Evolutionary conservation across 768 basidiomycete genomes (phyloP).

Genomic region (Xerocomellus amylosporus): DNA sequence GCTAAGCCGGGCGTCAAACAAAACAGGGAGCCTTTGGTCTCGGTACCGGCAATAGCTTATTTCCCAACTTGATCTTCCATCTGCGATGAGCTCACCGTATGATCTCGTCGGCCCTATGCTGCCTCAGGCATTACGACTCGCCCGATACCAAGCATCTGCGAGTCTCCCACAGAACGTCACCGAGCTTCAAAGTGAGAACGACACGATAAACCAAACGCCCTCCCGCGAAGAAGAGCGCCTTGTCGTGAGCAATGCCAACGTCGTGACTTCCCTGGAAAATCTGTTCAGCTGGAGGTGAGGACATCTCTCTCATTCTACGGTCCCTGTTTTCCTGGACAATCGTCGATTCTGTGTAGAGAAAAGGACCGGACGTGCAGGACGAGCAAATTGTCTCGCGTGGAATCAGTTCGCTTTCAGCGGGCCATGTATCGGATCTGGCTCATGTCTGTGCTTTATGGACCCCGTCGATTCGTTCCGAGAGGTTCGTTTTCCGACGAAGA

Average conservation of each 20-base stretch:
- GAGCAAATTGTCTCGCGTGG: constrained; percentile 28
- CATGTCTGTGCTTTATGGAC: constrained; percentile 13
- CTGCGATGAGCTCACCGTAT: background rate
- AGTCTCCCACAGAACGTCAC: background rate
- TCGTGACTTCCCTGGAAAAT: constrained; percentile 32
- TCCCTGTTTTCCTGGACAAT: background rate
- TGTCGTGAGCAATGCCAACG: constrained; percentile 21
- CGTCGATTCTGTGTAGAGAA: background rate
- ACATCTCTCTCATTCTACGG: background rate
- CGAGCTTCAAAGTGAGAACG: constrained; percentile 6
- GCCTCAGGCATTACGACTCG: constrained; percentile 24
- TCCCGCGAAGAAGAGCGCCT: constrained; percentile 22
- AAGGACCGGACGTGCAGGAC: constrained; percentile 32
- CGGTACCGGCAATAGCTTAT: too few species aligned
- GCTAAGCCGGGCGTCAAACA: too few species aligned
- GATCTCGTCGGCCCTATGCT: constrained; percentile 29
- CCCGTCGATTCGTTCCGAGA: background rate
- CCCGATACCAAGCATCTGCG: background rate
- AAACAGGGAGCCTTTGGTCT: too few species aligned
- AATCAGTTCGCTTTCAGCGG: constrained; percentile 31
- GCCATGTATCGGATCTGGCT: constrained; percentile 32
- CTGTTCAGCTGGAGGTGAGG: constrained; percentile 41
- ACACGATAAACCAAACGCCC: constrained; percentile 16
- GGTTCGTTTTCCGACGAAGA: background rate
- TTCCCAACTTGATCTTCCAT: background rate